These are phyloP conservation scores for Apiosordaria backusii DNA, from an alignment of 495 filamentous ascomycete genomes.

Conservation along the genomic window DNA sequence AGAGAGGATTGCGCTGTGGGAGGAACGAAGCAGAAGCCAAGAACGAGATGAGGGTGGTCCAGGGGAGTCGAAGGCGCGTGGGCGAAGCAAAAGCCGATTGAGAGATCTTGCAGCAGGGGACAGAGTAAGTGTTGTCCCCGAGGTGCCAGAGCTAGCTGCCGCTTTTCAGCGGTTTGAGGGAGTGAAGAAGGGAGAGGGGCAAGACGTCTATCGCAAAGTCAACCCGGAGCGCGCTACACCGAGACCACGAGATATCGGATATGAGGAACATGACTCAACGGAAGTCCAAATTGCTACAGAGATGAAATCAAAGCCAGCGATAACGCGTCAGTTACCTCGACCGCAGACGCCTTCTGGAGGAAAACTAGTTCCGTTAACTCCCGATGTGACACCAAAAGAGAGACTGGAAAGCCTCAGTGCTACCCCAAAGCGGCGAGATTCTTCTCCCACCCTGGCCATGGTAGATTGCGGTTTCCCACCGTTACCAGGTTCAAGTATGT, in stretches of 20 bases:
- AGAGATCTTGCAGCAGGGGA: constrained; percentile 18
- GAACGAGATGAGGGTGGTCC: constrained; percentile 6
- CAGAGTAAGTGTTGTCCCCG: constrained; percentile 26
- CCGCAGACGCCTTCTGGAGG: background rate
- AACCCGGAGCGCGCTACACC: background rate
- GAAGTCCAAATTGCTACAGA: background rate
- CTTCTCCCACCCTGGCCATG: background rate
- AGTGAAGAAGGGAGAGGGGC: background rate
- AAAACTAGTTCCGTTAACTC: constrained; percentile 5
- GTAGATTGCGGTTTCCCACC: background rate
- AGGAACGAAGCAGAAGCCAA: constrained; percentile 23
- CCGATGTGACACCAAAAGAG: constrained; percentile 15
- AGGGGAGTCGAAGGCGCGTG: background rate
- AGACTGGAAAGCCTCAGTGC: background rate
- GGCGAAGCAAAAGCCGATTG: constrained; percentile 23
- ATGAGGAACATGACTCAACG: background rate
- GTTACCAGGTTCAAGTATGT: background rate
- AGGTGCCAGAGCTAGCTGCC: constrained; percentile 21
- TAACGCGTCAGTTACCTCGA: background rate
- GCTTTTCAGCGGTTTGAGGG: constrained; percentile 5
- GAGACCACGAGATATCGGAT: background rate
- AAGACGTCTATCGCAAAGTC: background rate
- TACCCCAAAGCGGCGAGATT: background rate
- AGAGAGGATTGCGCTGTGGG: constrained; percentile 25
- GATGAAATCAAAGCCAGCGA: background rate